phyloP scores from a whole-genome alignment of 345 rosid genomes.

The Gossypium stocksii region DNA sequence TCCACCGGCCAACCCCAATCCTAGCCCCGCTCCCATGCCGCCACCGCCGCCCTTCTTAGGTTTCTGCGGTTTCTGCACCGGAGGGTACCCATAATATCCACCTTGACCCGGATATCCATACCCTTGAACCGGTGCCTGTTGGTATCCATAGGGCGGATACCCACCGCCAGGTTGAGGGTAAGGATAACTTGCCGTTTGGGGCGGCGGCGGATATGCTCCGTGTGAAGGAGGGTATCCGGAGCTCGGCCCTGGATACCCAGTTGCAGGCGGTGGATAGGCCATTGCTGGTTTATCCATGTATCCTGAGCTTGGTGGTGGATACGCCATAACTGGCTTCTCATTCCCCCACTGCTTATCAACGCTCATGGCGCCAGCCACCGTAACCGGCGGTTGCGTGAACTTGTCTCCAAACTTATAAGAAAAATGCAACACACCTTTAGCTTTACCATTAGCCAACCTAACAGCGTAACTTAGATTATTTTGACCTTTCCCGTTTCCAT shows the following conservation, averaged over 20 bases:
- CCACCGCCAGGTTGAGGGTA: neutral
- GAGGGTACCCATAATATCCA: constrained; percentile 28
- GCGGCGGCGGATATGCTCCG: constrained; percentile 15
- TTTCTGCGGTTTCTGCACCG: constrained; percentile 23
- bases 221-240: constrained; percentile 10
- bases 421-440: constrained; percentile 37
- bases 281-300: constrained; percentile 8
- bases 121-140: neutral
- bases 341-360: neutral
- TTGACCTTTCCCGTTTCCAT: neutral
- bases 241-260: constrained; percentile 12
- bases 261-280: constrained; percentile 20
- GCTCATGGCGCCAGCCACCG: neutral
- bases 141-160: neutral
- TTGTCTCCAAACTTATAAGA: constrained; percentile 40
- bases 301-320: constrained; percentile 16
- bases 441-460: constrained; percentile 30
- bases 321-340: constrained; percentile 27
- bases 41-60: constrained; percentile 22
- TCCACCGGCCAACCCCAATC: constrained; percentile 39
- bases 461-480: constrained; percentile 23
- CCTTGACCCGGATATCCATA: constrained; percentile 18
- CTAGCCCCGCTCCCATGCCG: constrained; percentile 20
- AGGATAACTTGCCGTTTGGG: neutral
- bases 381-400: constrained; percentile 3